Conservation (phyloP, 371 early-diverging fungal genomes). For the Rhizopus stolonifer region DNA sequence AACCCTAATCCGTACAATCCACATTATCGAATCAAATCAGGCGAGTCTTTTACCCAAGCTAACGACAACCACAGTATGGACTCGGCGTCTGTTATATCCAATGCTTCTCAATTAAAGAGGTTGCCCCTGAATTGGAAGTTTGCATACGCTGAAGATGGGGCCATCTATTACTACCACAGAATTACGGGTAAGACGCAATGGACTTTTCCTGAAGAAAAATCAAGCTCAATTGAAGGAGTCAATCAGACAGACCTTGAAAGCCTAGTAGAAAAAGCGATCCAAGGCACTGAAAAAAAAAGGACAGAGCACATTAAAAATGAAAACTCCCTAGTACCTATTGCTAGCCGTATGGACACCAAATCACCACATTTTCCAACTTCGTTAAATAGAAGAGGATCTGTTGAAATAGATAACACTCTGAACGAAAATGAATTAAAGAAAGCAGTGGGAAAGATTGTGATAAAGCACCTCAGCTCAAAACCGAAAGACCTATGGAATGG, state of each 20-base stretch:
- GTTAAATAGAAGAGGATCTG: conserved; percentile 13
- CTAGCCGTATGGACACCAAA: neutral
- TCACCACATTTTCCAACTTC: conserved; percentile 4
- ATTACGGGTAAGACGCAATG: conserved; percentile 46
- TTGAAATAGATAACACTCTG: conserved; percentile 11
- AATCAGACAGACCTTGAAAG: conserved; percentile 31
- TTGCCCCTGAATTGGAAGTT: conserved; percentile 40
- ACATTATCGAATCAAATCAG: neutral
- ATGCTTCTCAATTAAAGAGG: neutral
- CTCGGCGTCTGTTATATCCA: neutral
- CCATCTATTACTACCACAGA: conserved; percentile 41
- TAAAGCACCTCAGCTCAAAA: conserved; percentile 36
- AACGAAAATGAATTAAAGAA: conserved; percentile 44
- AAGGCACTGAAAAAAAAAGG: conserved; percentile 22
- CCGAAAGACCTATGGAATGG: conserved; percentile 39
- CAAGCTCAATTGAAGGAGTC: conserved; percentile 38
- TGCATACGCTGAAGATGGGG: conserved; percentile 34
- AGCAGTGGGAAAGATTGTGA: conserved; percentile 46
- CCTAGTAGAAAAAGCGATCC: conserved; percentile 24
- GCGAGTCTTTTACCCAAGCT: neutral
- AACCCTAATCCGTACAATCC: neutral
- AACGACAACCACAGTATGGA: conserved; percentile 1
- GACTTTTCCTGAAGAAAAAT: conserved; percentile 36
- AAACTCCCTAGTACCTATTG: conserved; percentile 3
- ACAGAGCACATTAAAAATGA: neutral